Conservation (phyloP, 371 early-diverging fungal genomes). For the Chytridium lagenaria region DNA sequence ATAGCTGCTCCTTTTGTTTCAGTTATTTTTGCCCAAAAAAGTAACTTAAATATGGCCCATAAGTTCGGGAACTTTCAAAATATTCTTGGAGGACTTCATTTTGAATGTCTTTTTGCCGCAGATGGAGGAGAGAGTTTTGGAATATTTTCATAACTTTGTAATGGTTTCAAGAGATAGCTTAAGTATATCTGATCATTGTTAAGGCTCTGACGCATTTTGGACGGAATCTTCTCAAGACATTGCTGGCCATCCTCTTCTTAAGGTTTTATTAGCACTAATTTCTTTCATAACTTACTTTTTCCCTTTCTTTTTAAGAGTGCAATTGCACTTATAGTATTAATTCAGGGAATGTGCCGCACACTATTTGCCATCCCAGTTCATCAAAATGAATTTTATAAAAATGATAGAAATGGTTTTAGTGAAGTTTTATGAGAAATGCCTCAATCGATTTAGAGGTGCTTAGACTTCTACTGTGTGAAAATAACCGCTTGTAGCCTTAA, state of each 20-base stretch:
- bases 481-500: constrained; percentile 49
- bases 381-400: constrained; percentile 76
- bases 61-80: constrained; percentile 67
- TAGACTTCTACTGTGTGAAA: not conserved
- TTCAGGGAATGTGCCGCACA: constrained; percentile 73
- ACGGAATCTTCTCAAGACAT: constrained; percentile 43
- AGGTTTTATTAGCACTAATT: too few relatives aligned
- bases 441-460: constrained; percentile 70
- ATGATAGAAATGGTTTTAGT: constrained; percentile 75
- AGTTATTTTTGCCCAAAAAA: not conserved
- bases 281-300: not conserved
- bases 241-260: constrained; percentile 48
- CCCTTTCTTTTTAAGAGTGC: constrained; percentile 60
- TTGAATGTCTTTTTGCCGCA: constrained; percentile 76
- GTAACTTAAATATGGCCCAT: constrained; percentile 25
- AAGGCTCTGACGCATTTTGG: constrained; percentile 57
- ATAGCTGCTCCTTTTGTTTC: not conserved
- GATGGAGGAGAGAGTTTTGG: constrained; percentile 73
- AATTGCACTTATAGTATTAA: constrained; percentile 63
- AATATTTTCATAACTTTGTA: constrained; percentile 69
- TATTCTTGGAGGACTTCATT: constrained; percentile 81
- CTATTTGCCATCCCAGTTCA: constrained; percentile 78
- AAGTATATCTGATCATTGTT: constrained; percentile 16
- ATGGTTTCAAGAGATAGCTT: constrained; percentile 65
- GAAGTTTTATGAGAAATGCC: constrained; percentile 81